Conservation (phyloP, 352 stramenopile species). For the Phytophthora citrophthora region DNA sequence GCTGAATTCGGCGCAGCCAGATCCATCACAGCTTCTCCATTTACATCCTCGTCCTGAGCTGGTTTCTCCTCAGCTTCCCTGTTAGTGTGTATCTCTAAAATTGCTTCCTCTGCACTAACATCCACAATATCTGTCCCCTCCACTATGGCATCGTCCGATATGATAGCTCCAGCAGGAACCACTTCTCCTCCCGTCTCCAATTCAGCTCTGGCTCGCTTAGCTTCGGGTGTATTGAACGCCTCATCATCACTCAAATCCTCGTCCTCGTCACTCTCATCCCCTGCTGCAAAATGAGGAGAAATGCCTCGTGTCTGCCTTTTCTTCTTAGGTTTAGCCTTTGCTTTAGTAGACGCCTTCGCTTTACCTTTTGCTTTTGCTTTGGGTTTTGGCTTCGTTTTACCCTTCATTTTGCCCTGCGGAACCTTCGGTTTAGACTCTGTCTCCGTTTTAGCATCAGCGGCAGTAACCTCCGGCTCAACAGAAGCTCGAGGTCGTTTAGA, state of each 20-base stretch:
- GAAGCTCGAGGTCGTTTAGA: slow-evolving; percentile 19
- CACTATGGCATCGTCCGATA: slow-evolving; percentile 29
- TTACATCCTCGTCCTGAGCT: background rate
- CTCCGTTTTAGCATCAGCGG: slow-evolving; percentile 12
- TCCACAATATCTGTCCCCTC: slow-evolving; percentile 23
- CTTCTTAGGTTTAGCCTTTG: slow-evolving; percentile 21
- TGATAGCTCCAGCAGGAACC: slow-evolving; percentile 29
- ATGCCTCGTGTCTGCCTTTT: slow-evolving; percentile 25
- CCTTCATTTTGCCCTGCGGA: slow-evolving; percentile 13
- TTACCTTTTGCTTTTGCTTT: slow-evolving; percentile 27
- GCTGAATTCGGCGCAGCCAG: slow-evolving; percentile 11
- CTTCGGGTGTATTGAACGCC: slow-evolving; percentile 36
- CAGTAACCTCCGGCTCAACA: slow-evolving; percentile 19
- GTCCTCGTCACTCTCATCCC: slow-evolving; percentile 26
- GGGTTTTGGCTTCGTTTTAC: slow-evolving; percentile 26
- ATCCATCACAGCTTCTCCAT: slow-evolving; percentile 26
- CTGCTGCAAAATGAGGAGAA: slow-evolving; percentile 39
- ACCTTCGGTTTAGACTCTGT: slow-evolving; percentile 11
- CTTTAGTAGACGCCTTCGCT: slow-evolving; percentile 24
- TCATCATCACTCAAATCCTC: slow-evolving; percentile 29
- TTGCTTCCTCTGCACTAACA: slow-evolving; percentile 11
- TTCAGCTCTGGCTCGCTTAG: slow-evolving; percentile 33
- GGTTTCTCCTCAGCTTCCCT: background rate
- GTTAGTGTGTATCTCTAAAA: background rate
- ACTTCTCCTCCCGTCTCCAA: slow-evolving; percentile 22